phyloP scores from a whole-genome alignment of 139 green algal species.

The Closterium sp. region DNA sequence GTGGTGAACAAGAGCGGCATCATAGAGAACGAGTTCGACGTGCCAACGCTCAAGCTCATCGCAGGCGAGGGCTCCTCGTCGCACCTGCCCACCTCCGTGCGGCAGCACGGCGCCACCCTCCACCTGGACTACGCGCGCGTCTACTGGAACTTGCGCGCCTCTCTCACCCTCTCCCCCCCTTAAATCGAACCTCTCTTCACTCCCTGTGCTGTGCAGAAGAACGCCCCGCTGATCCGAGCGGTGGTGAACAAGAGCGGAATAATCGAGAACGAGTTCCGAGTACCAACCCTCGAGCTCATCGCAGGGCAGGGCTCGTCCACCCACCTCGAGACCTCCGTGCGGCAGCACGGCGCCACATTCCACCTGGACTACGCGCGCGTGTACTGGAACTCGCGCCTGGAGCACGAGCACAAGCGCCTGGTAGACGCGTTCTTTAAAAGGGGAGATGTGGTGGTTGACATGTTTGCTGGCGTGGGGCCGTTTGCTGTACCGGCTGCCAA shows the following conservation, averaged over 20 bases:
- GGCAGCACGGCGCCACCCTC: constrained; percentile 83
- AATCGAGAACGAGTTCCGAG: constrained; percentile 92
- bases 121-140: constrained; percentile 86
- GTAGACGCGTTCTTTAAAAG: constrained; percentile 5
- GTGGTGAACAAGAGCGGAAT: constrained; percentile 94
- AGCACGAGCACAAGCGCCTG: constrained; percentile 89
- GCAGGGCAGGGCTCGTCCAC: constrained; percentile 64
- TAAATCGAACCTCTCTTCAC: too few relatives aligned
- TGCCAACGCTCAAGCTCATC: constrained; percentile 92
- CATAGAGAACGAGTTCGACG: constrained; percentile 92
- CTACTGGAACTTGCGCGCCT: constrained; percentile 98
- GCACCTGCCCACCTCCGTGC: constrained; percentile 70
- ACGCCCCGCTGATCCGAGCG: constrained; percentile 74
- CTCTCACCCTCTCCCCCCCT: too few relatives aligned
- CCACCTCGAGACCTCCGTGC: constrained; percentile 71
- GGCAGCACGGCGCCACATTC: constrained; percentile 83
- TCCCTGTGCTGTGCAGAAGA: constrained; percentile 77
- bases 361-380: constrained; percentile 86
- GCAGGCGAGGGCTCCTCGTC: constrained; percentile 64
- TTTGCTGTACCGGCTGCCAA: constrained; percentile 91
- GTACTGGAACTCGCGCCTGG: constrained; percentile 98
- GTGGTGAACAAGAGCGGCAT: constrained; percentile 95
- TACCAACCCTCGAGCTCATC: constrained; percentile 93
- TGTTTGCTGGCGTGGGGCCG: constrained; percentile 79
- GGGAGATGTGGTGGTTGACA: constrained; percentile 68